Evolutionary conservation across 2,329 filamentous ascomycete genomes (phyloP), one percentile per base, ranked within the genome.

Genomic region (Phialophora macrospora): DNA sequence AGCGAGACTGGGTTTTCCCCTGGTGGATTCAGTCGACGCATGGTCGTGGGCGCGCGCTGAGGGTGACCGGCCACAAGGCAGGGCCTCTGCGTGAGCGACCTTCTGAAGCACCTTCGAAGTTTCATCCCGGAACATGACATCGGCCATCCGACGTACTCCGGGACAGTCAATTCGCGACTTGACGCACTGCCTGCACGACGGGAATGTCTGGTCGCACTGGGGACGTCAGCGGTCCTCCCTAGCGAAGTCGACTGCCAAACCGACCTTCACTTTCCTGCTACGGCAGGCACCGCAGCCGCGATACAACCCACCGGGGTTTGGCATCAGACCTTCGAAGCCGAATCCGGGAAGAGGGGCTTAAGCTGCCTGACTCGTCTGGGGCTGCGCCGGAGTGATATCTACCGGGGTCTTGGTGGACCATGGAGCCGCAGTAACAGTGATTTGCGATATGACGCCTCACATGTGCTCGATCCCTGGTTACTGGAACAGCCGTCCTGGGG

Each of bases 101-200:
- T 20, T 34, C 17, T 59, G 14, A 9, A 59, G 2, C 20, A 49
- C 41, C 38, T 59, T 59, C 17, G 38, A 20, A 26, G 56, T 32
- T 12, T 59, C 56, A 28, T 49, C 17, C 7, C 56, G 26, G 28
- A 59, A 59, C 44, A 59, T 49, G 41, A 59, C 24, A 49, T 34
- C 26, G 2, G 6, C 44, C 11, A 22, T 4, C 28, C 24, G 17
- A 32, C 11, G 56, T 49, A 49, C 56, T 14, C 26, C 56, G 12
- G 56, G 44, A 59, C 41, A 51, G 26, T n/a, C 5, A 22, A 49
- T 11, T 11, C 44, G 38, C 46, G 22, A 12, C 28, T 59, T 32
- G 7, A 49, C 24, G 56, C 56, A 59, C 48, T 34, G 34, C 38
- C 26, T n/a, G 26, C 26, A 34, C 9, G 24, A 49, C 3, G 41